Evolutionary conservation across 2,329 filamentous ascomycete species (phyloP).

Genomic region (Botrytis pseudocinerea): DNA sequence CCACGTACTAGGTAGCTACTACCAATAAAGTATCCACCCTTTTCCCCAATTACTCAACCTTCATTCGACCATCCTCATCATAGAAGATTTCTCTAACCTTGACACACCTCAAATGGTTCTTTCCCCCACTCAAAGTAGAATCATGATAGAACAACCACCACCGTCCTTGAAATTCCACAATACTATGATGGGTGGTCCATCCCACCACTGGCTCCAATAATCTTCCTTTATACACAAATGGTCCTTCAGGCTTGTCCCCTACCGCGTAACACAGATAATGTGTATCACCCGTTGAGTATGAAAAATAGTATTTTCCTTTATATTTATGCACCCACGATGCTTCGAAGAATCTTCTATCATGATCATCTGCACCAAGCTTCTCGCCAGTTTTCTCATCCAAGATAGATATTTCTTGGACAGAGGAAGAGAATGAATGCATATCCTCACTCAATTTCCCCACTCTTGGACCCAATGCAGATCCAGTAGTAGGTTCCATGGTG

Average conservation of each 20-base stretch:
- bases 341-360: conserved; percentile 76
- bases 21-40: not conserved
- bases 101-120: conserved; percentile 70
- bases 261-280: conserved; percentile 72
- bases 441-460: conserved; percentile 63
- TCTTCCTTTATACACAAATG: conserved; percentile 70
- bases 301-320: conserved; percentile 70
- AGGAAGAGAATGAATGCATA: conserved; percentile 61
- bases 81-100: conserved; percentile 77
- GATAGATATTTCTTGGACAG: conserved; percentile 62
- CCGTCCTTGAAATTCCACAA: conserved; percentile 69
- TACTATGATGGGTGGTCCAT: conserved; percentile 81
- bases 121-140: conserved; percentile 64
- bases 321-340: conserved; percentile 79
- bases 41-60: conserved; percentile 31
- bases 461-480: conserved; percentile 63
- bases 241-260: conserved; percentile 63
- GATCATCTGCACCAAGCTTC: conserved; percentile 65
- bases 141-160: conserved; percentile 81
- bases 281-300: conserved; percentile 76
- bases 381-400: conserved; percentile 57
- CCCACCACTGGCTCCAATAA: conserved; percentile 76
- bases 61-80: conserved; percentile 63
- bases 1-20: not conserved
- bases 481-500: conserved; percentile 60